Conservation (phyloP, 2,329 filamentous ascomycete genomes). For the Tolypocladium cylindrosporum region DNA sequence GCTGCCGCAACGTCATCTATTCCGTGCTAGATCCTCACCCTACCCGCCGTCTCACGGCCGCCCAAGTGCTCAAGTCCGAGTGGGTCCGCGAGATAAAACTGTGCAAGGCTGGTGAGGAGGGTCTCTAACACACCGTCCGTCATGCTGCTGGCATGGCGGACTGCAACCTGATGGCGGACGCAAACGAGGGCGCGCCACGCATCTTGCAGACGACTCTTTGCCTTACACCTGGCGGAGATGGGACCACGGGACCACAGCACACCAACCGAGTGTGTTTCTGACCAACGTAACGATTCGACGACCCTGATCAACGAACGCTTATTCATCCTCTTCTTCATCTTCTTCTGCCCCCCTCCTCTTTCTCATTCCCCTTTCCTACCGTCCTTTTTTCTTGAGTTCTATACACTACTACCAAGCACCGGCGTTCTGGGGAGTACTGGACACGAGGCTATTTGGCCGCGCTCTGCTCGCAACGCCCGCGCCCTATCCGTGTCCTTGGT, state of each 20-base stretch:
- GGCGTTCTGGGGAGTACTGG: conserved; percentile 13
- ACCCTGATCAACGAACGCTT: conserved; percentile 7
- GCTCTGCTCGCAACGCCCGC: background rate
- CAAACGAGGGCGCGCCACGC: conserved; percentile 4
- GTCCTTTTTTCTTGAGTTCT: conserved; percentile 1
- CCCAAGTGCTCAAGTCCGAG: conserved; percentile 94
- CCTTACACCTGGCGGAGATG: conserved; percentile 5
- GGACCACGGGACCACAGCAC: conserved; percentile 3
- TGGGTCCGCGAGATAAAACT: conserved; percentile 97
- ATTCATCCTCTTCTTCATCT: background rate
- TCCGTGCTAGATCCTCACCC: conserved; percentile 96
- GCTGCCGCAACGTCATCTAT: conserved; percentile 97
- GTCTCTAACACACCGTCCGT: conserved; percentile 48
- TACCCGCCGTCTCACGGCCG: conserved; percentile 82
- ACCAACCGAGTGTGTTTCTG: conserved; percentile 2
- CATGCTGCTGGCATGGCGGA: conserved; percentile 17
- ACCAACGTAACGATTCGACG: conserved; percentile 8
- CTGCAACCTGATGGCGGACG: conserved; percentile 12
- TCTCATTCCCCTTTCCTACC: conserved; percentile 11
- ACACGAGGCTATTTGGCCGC: background rate
- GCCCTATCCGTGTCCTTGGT: background rate
- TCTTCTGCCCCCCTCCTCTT: conserved; percentile 6
- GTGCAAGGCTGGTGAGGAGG: conserved; percentile 93
- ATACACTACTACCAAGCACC: conserved; percentile 15
- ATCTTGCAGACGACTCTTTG: conserved; percentile 14